phyloP scores from a whole-genome alignment of 306 rosid species.

The Cyamopsis tetragonoloba region DNA sequence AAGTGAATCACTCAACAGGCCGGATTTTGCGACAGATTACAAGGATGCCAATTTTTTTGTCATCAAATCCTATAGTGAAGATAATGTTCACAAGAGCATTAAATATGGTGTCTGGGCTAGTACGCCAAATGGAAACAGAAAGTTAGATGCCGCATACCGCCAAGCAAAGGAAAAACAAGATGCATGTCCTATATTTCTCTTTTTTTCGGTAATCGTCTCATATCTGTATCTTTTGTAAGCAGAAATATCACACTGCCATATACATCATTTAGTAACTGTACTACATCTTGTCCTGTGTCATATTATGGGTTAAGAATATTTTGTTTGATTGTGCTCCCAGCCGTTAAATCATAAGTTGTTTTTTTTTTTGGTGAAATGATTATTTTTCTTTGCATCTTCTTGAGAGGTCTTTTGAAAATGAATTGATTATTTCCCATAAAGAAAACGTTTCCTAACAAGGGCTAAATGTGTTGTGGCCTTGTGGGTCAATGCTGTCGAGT shows the following conservation, averaged over 20 bases:
- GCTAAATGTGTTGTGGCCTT: neutral
- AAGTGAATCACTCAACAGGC: slow-evolving; percentile 48
- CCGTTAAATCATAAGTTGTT: neutral
- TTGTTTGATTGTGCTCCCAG: neutral
- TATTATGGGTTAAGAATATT: neutral
- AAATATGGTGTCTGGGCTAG: slow-evolving; percentile 93
- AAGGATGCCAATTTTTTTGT: slow-evolving; percentile 71
- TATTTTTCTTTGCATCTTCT: neutral
- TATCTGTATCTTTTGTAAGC: neutral
- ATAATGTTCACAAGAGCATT: slow-evolving; percentile 88
- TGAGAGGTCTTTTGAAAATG: neutral
- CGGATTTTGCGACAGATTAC: slow-evolving; percentile 67
- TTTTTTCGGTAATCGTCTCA: slow-evolving; percentile 60
- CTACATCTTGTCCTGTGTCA: neutral
- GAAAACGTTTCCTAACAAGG: neutral
- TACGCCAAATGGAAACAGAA: slow-evolving; percentile 85
- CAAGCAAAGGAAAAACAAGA: slow-evolving; percentile 73
- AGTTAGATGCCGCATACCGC: slow-evolving; percentile 71
- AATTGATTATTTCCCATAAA: neutral
- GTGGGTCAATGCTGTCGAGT: no score
- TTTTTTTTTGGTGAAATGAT: neutral
- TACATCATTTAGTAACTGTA: neutral
- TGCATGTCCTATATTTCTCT: slow-evolving; percentile 63
- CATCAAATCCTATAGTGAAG: slow-evolving; percentile 87
- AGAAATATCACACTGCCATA: neutral